Conservation (phyloP, 2,329 filamentous ascomycete species). For the Fusarium sp. region DNA sequence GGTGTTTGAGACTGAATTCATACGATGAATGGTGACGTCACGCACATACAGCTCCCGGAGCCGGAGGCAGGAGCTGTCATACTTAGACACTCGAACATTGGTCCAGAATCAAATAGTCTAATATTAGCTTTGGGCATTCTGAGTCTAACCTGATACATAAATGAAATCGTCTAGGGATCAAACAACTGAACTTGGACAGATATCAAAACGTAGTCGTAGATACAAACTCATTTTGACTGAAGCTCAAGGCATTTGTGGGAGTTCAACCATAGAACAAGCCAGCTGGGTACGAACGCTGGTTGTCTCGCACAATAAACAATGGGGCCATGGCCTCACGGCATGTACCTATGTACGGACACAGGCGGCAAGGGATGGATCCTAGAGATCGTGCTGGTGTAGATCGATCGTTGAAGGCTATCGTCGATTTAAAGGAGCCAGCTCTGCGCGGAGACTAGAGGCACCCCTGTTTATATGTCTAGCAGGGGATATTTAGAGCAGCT, state of each 20-base stretch:
- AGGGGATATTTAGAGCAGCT: no score
- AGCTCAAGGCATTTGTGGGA: constrained; percentile 4
- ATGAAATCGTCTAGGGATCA: no score
- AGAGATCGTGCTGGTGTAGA: constrained; percentile 18
- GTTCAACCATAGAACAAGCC: constrained; percentile 6
- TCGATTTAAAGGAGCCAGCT: constrained; percentile 4
- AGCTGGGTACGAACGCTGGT: constrained; percentile 9
- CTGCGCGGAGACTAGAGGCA: neutral
- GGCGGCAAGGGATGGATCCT: constrained; percentile 4
- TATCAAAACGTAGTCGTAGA: no score
- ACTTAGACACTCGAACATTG: neutral
- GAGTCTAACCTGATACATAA: no score
- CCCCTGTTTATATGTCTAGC: no score
- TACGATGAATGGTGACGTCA: constrained; percentile 37
- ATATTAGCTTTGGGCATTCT: no score
- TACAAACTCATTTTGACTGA: neutral
- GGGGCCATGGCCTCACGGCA: constrained; percentile 4
- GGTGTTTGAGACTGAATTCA: constrained; percentile 22
- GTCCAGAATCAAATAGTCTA: no score
- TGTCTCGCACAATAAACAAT: constrained; percentile 25
- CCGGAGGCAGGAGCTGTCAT: neutral
- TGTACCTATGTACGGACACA: neutral
- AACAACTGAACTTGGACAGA: no score
- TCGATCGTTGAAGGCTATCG: constrained; percentile 19
- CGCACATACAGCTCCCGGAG: constrained; percentile 3